Percentiles rank a stretch among this genome's conserved stretches.
Evolutionary conservation across 179 eudicot species (phyloP).

Genomic region (Vitellaria paradoxa): DNA sequence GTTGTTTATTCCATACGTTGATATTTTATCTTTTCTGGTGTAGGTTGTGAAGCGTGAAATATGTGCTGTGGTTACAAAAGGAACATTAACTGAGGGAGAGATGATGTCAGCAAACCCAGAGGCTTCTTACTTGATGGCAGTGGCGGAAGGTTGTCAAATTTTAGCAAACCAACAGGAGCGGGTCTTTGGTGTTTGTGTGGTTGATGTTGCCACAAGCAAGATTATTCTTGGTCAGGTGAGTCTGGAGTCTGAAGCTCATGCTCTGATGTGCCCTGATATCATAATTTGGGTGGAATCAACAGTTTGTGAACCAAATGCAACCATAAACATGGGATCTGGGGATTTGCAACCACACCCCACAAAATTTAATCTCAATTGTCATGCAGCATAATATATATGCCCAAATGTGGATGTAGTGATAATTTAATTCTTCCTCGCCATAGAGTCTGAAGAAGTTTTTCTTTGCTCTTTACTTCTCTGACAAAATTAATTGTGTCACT

Average conservation of each 20-base stretch:
- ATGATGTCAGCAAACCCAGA: conserved; percentile 69
- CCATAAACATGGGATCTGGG: neutral
- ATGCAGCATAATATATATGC: too few relatives aligned
- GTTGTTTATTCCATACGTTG: neutral
- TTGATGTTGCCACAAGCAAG: conserved; percentile 83
- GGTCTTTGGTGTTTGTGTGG: conserved; percentile 78
- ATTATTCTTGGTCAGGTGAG: conserved; percentile 87
- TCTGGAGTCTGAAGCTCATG: neutral
- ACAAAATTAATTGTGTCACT: neutral
- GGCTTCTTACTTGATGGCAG: conserved; percentile 83
- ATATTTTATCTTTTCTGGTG: conserved; percentile 4
- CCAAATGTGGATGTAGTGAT: too few relatives aligned
- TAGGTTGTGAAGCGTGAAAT: conserved; percentile 96
- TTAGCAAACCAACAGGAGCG: conserved; percentile 37
- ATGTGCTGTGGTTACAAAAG: conserved; percentile 94
- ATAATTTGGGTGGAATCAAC: conserved; percentile 7
- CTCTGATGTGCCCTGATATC: neutral
- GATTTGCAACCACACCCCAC: neutral
- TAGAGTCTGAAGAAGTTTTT: neutral
- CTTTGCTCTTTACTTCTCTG: neutral
- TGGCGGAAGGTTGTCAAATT: conserved; percentile 55
- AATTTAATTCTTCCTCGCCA: too few relatives aligned
- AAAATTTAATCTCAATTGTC: neutral
- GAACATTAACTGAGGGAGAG: conserved; percentile 94
- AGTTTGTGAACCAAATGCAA: neutral